Percentiles rank a stretch among this genome's conserved stretches.
These are phyloP conservation scores for Pulveroboletus sp. DNA, from an alignment of 768 basidiomycete species.

Conservation along the genomic window DNA sequence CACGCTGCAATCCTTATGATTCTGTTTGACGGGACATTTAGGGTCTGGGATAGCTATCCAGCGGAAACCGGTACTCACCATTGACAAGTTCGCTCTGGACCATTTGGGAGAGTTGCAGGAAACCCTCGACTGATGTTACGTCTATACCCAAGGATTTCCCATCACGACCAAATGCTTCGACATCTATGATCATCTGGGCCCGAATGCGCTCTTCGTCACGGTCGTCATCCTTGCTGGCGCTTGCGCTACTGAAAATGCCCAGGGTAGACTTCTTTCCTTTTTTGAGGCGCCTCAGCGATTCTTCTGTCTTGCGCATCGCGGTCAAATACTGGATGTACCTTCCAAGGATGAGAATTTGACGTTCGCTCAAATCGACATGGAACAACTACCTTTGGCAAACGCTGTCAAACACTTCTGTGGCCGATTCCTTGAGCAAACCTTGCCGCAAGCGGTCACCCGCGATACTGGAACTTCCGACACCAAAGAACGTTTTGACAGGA, in stretches of 20 bases:
- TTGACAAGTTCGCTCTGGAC: slow-evolving; percentile 46
- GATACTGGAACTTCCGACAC: slow-evolving; percentile 52
- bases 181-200: slow-evolving; percentile 80
- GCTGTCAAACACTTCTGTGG: slow-evolving; percentile 65
- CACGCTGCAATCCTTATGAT: slow-evolving; percentile 1
- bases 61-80: slow-evolving; percentile 17
- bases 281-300: slow-evolving; percentile 80
- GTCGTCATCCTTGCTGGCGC: slow-evolving; percentile 53
- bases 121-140: slow-evolving; percentile 50
- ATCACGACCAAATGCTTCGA: slow-evolving; percentile 79
- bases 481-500: slow-evolving; percentile 76
- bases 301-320: slow-evolving; percentile 90
- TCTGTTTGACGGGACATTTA: slow-evolving; percentile 11
- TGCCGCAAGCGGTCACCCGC: slow-evolving; percentile 59
- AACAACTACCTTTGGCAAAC: slow-evolving; percentile 59
- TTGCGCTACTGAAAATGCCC: slow-evolving; percentile 69
- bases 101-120: slow-evolving; percentile 55
- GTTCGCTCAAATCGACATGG: background rate
- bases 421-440: slow-evolving; percentile 47
- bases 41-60: background rate
- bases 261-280: slow-evolving; percentile 80
- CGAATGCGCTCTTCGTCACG: slow-evolving; percentile 88
- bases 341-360: background rate
- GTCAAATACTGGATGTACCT: slow-evolving; percentile 82
- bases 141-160: slow-evolving; percentile 67